Base-by-base conservation (phyloP, 2,329 filamentous ascomycete species). In the Epichloe scottii region DNA sequence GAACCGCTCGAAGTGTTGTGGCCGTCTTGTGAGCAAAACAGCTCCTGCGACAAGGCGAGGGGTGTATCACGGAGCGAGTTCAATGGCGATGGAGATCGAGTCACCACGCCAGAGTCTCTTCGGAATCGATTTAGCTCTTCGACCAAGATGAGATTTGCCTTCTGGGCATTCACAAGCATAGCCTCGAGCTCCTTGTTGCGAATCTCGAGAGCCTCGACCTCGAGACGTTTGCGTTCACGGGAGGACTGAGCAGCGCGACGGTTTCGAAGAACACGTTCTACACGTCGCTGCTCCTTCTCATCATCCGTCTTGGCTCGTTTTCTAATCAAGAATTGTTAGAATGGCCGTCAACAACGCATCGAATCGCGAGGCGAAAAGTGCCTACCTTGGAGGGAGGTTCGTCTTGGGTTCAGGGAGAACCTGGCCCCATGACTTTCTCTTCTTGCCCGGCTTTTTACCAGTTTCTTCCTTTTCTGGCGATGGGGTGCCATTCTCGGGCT, bases 271-370 rank as follows among this genome's bases (percentile, higher is more conserved):
- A 98, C 93, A 55, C 93, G 88, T 74, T 98, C 93, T 51, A 97
- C 94, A 55, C 93, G 87, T 43, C 93, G 86, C 70, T 98, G 93
- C 71, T 97, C 93, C 73, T 98, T 98, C 71, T 98, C 93, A 63
- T 96, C 93, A 62, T 95, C 91, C 3, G 93, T 98, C 79, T 97
- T 98, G 60, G 93, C 93, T 55, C 93, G 89, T 81, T 98, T 98
- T 58, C 87, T 89, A 56, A 7, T 45, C 5, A 2, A 10, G 53
- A 48, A 62, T 58, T n/a, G n/a, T n/a, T 66, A 33, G 19, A 2
- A 45, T 30, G 2, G n/a, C 12, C 23, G 40, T 35, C 21, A 30
- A 8, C 14, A 17, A 37, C 23, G n/a, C 11, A 5, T 33, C 41
- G 19, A 19, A 8, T n/a, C 3, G 14, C 2, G 7, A 1, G 19